Conservation (phyloP, 768 basidiomycete species). For the Paxillus ammoniavirescens region DNA sequence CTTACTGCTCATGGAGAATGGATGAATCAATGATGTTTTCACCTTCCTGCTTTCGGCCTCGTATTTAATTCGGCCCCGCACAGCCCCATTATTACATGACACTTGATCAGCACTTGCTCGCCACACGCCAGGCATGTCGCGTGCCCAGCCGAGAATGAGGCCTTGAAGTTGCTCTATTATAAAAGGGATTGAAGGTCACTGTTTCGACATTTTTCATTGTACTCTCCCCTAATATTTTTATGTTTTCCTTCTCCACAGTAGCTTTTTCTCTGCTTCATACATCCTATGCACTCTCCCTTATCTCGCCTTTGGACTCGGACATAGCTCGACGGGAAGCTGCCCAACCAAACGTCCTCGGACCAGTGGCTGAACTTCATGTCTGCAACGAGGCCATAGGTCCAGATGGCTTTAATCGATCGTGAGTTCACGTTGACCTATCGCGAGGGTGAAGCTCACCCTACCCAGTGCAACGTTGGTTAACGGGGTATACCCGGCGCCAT, state of each 20-base stretch:
- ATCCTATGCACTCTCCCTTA: constrained; percentile 3
- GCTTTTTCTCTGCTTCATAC: constrained; percentile 4
- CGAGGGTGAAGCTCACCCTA: background rate
- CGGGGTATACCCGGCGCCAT: constrained; percentile 45
- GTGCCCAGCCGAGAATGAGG: too few relatives aligned
- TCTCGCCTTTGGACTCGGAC: background rate
- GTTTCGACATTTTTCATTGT: too few relatives aligned
- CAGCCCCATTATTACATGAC: too few relatives aligned
- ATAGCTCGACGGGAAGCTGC: background rate
- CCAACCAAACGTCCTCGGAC: constrained; percentile 11
- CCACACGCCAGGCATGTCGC: too few relatives aligned
- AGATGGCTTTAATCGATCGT: constrained; percentile 48
- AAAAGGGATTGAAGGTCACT: background rate
- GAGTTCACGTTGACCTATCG: background rate
- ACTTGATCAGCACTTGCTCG: too few relatives aligned
- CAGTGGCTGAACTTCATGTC: constrained; percentile 29
- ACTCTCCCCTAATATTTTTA: background rate
- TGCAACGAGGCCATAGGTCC: constrained; percentile 42
- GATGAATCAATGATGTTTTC: too few relatives aligned
- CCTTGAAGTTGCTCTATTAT: too few relatives aligned
- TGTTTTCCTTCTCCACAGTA: constrained; percentile 9
- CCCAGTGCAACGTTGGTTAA: constrained; percentile 42
- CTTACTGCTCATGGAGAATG: too few relatives aligned
- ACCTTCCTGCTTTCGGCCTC: too few relatives aligned
- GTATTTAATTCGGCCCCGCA: too few relatives aligned